Base-by-base conservation (phyloP, 768 basidiomycete species). In the Collybiopsis confluens region DNA sequence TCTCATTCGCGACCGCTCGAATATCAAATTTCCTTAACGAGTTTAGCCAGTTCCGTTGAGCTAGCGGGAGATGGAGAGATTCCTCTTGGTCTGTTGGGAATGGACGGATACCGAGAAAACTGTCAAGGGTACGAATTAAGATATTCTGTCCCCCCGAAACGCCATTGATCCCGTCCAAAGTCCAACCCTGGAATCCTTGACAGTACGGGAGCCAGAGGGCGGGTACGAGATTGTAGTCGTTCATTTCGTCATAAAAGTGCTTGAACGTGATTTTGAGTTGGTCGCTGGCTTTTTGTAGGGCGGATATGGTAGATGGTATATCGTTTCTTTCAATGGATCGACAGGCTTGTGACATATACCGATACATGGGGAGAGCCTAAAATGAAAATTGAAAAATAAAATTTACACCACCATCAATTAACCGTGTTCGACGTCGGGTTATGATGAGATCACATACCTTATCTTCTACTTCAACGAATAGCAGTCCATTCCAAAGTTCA, bases 181-280 rank as follows among this genome's bases (percentile, higher is more conserved):
- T 47, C 58, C 58, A 59, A 21, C 54, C 58, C 18, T 56, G 54
- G 26, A 46, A 52, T 26, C 58, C 58, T 51, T 59, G 58, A 21
- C 50, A 50, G 38, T 59, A 59, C 11, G 58, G 54, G 20, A 56
- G 48, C 58, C 58, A 59, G 23, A 56, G 23, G 4, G 49, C 43
- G 13, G 30, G 54, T 26, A 54, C 55, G 20, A 59, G 40, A 37
- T 59, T 56, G 18, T 44, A 28, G 35, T 59, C 58, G 40, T 46
- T 54, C 20, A 59, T 48, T 21, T 56, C 48, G 7, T 56, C 55
- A 45, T 52, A 59, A 46, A 59, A 59, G 21, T 53, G 54, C 40
- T 54, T 52, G 42, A 56, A 59, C 11, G 50, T 44, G n/a, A 45
- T 41, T 35, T 56, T 52, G 37, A 56, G 42, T 21, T 42, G 37